Conservation (phyloP, 2,329 filamentous ascomycete species). For the Myriosclerotinia curreyana region DNA sequence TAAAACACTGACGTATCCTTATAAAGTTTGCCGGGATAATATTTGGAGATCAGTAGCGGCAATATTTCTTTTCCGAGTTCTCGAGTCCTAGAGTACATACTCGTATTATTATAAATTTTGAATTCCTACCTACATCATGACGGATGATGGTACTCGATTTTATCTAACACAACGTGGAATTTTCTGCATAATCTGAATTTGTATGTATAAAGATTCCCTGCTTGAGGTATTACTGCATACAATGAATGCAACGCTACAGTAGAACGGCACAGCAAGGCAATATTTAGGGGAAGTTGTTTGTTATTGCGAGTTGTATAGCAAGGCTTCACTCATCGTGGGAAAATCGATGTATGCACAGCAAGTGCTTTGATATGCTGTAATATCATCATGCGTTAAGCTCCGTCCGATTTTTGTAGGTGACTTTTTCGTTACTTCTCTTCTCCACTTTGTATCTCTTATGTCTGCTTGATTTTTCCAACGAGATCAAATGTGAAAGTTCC, state of each 20-base stretch:
- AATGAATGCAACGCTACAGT: background rate
- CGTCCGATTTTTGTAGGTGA: no score
- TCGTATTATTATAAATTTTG: no score
- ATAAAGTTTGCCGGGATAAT: background rate
- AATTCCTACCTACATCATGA: no score
- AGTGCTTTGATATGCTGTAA: background rate
- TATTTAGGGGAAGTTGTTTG: background rate
- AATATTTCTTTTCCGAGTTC: conserved; percentile 17
- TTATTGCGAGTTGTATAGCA: no score
- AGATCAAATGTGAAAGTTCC: background rate
- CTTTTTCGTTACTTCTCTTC: no score
- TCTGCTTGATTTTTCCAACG: background rate
- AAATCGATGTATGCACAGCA: background rate
- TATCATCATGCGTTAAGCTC: background rate
- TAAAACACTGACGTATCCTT: conserved; percentile 13
- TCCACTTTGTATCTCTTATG: no score
- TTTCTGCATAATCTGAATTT: background rate
- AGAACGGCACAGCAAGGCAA: background rate
- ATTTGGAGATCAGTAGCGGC: background rate
- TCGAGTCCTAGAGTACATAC: no score
- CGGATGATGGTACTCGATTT: no score
- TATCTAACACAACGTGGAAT: background rate
- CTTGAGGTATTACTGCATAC: background rate
- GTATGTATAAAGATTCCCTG: background rate
- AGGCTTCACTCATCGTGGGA: no score